Evolutionary conservation across 371 early-diverging fungal species (phyloP).

Genomic region (Haplosporangium sp.): DNA sequence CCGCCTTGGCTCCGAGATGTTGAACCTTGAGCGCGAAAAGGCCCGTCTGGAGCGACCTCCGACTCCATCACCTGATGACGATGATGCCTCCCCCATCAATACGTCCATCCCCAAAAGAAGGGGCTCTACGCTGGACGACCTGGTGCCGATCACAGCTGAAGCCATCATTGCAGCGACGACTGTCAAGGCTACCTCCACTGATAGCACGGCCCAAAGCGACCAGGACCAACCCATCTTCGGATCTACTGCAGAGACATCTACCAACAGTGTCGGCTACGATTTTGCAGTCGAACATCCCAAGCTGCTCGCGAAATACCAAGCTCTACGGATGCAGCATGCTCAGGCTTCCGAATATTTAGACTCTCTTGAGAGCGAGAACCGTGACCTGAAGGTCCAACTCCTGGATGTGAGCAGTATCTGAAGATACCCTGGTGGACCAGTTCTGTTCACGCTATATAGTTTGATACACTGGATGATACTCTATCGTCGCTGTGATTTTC

Average conservation of each 20-base stretch:
- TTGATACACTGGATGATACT: no score
- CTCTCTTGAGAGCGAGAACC: conserved; percentile 43
- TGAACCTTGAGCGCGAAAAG: conserved; percentile 41
- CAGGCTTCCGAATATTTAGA: conserved; percentile 46
- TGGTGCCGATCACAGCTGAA: conserved; percentile 34
- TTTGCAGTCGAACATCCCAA: conserved; percentile 37
- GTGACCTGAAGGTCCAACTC: conserved; percentile 43
- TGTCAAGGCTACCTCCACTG: neutral
- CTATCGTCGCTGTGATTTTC: no score
- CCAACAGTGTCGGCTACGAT: conserved; percentile 46
- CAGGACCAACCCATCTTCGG: no score
- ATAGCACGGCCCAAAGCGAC: conserved; percentile 1
- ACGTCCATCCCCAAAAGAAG: neutral
- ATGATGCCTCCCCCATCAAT: neutral
- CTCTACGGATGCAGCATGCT: conserved; percentile 39
- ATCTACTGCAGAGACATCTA: no score
- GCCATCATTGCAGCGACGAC: conserved; percentile 39
- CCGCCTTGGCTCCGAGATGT: conserved; percentile 25
- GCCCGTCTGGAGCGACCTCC: conserved; percentile 15
- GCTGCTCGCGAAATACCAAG: conserved; percentile 40
- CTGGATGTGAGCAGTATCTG: conserved; percentile 28
- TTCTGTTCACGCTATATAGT: neutral
- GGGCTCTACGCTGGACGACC: conserved; percentile 11
- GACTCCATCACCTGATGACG: conserved; percentile 3
- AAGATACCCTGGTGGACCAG: neutral